A percentile compares a stretch with the other conserved stretches of the same genome.
phyloP scores from a whole-genome alignment of 179 eudicot genomes.

The Sideroxylon spinosum region DNA sequence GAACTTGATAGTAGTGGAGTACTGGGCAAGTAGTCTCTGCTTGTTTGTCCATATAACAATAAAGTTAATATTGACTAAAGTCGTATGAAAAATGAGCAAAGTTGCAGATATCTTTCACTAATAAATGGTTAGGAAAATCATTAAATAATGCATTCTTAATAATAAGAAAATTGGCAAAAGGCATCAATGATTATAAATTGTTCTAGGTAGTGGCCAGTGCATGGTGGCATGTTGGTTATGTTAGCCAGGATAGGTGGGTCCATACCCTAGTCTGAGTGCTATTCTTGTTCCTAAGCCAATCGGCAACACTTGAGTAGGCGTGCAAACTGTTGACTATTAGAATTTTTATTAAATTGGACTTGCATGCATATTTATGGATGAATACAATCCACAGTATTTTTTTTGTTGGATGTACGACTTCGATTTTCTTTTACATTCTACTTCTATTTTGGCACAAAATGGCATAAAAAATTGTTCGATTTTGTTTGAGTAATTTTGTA shows the following conservation, averaged over 20 bases:
- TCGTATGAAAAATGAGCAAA: not conserved
- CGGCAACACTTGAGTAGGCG: not conserved
- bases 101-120: not conserved
- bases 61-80: not conserved
- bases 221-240: not conserved
- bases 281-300: not conserved
- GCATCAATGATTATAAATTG: not conserved
- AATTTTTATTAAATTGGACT: not conserved
- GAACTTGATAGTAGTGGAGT: conserved; percentile 6
- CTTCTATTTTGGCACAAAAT: not conserved
- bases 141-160: not conserved
- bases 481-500: not conserved
- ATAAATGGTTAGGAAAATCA: conserved; percentile 6
- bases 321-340: not conserved
- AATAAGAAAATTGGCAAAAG: not conserved
- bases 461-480: not conserved
- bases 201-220: not conserved
- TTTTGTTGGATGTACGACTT: not conserved
- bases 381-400: not conserved
- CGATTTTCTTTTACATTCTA: not conserved
- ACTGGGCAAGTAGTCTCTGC: not conserved
- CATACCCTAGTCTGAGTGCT: not conserved
- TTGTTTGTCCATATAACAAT: not conserved
- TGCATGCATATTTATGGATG: not conserved
- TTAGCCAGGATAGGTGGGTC: not conserved